phyloP scores from a whole-genome alignment of 768 basidiomycete species.

The Suillus plorans region DNA sequence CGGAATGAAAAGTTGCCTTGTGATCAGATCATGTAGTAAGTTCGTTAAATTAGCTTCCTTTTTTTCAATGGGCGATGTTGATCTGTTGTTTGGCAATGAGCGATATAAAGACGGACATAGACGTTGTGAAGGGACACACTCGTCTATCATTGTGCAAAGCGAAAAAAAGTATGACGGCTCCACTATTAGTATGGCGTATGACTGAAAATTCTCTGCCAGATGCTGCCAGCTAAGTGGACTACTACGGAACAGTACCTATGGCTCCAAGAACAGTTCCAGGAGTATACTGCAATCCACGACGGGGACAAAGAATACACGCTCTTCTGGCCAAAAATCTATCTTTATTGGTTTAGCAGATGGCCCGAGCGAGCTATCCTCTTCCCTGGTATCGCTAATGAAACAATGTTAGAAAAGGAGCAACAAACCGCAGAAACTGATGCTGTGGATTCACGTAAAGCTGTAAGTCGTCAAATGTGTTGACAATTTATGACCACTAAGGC shows the following conservation, averaged over 20 bases:
- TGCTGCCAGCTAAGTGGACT: background rate
- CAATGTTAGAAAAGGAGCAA: background rate
- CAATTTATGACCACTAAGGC: background rate
- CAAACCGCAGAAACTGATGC: background rate
- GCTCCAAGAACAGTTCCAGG: background rate
- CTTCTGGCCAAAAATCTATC: background rate
- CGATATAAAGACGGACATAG: background rate
- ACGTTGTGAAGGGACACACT: background rate
- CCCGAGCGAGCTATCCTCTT: background rate
- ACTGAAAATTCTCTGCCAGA: background rate
- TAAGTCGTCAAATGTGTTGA: background rate
- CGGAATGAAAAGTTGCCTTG: too few species aligned
- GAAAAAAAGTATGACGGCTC: background rate
- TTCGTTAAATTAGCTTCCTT: too few species aligned
- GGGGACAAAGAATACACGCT: background rate
- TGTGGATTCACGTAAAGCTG: background rate
- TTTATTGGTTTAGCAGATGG: constrained; percentile 7
- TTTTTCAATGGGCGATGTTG: too few species aligned
- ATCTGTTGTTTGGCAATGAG: too few species aligned
- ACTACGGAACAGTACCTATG: background rate
- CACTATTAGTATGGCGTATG: background rate
- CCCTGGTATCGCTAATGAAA: background rate
- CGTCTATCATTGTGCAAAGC: background rate
- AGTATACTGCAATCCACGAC: background rate
- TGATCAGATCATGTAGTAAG: too few species aligned